phyloP scores from a whole-genome alignment of 768 basidiomycete species.

The Suillus plorans region DNA sequence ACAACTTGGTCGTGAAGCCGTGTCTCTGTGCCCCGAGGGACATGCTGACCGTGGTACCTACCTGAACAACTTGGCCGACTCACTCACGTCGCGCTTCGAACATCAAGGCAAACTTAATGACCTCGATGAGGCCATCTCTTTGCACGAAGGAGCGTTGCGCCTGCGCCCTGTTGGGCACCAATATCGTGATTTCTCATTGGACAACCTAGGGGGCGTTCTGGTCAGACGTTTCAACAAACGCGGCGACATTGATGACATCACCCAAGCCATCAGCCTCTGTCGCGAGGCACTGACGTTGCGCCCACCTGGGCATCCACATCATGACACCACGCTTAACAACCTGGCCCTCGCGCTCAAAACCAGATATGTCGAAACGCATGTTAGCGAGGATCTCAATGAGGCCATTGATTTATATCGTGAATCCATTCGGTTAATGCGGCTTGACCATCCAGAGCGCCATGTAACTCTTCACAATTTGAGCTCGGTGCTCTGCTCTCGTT shows the following conservation, averaged over 20 bases:
- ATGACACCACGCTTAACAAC: neutral
- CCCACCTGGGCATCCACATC: neutral
- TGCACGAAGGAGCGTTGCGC: neutral
- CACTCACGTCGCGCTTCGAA: rapidly evolving
- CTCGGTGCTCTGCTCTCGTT: neutral
- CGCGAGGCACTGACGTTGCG: neutral
- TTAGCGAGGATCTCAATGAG: neutral
- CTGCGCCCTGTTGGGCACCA: neutral
- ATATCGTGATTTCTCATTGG: neutral
- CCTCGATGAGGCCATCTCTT: neutral
- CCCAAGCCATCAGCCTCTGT: neutral
- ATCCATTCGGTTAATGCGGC: neutral
- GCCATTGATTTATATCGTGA: neutral
- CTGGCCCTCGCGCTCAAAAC: neutral
- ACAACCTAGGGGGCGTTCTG: neutral
- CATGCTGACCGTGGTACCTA: neutral
- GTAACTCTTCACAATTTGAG: neutral
- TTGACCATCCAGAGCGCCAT: neutral
- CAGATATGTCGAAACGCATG: neutral
- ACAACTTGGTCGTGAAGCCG: neutral
- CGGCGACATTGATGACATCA: neutral
- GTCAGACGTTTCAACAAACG: rapidly evolving
- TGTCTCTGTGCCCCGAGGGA: neutral
- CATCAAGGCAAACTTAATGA: neutral
- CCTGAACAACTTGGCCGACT: neutral